These are phyloP conservation scores for Shiraia bambusicola DNA, from an alignment of 2,329 filamentous ascomycete genomes.

Conservation along the genomic window DNA sequence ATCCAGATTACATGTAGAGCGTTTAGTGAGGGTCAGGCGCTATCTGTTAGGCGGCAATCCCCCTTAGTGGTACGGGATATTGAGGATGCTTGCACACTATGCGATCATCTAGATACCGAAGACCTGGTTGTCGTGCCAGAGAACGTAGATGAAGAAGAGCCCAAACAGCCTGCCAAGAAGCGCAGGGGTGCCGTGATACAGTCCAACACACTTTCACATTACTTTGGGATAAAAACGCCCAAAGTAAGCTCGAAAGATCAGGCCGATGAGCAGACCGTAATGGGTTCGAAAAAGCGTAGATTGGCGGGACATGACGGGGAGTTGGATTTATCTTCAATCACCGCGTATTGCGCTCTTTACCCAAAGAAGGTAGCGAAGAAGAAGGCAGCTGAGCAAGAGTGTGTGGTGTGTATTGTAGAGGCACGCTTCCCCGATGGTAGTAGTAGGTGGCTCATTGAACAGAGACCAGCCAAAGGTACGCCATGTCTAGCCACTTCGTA, in stretches of 20 bases:
- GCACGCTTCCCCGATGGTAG: constrained; percentile 6
- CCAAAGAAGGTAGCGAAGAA: constrained; percentile 41
- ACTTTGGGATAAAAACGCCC: constrained; percentile 28
- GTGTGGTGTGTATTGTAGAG: constrained; percentile 37
- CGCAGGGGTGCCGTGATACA: constrained; percentile 22
- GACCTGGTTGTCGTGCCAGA: constrained; percentile 26
- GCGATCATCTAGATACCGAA: constrained; percentile 33
- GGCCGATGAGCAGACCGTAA: constrained; percentile 9
- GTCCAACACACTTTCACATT: constrained; percentile 8
- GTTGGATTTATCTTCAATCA: constrained; percentile 13
- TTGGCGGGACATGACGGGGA: constrained; percentile 2
- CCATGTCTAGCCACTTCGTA: neutral
- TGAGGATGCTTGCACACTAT: constrained; percentile 35
- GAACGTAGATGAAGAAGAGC: constrained; percentile 17
- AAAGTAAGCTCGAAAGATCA: constrained; percentile 13
- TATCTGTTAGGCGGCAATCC: constrained; percentile 18
- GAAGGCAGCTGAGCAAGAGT: constrained; percentile 36
- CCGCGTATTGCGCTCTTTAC: constrained; percentile 38
- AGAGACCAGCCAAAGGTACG: constrained; percentile 40
- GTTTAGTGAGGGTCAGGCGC: constrained; percentile 33
- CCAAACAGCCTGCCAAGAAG: constrained; percentile 21
- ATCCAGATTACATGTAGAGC: constrained; percentile 35
- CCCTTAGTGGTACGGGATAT: constrained; percentile 23
- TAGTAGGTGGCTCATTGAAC: constrained; percentile 40
- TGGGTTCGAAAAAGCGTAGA: constrained; percentile 29